phyloP scores from a whole-genome alignment of 257 asterid species.

The Solanum ossicruentum region DNA sequence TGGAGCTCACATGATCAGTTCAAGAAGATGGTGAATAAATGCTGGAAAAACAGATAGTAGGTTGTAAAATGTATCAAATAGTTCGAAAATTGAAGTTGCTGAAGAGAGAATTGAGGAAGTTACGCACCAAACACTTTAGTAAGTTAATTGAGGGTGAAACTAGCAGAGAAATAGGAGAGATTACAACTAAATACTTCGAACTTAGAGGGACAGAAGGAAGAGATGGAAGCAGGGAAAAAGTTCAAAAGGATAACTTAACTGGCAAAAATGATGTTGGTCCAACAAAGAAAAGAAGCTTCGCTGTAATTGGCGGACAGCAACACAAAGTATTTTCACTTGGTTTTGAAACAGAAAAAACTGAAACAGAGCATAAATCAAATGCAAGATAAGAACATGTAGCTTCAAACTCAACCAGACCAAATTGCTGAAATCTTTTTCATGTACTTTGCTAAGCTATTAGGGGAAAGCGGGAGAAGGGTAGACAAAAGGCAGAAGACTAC shows the following conservation, averaged over 20 bases:
- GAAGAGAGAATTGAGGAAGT: too few relatives aligned
- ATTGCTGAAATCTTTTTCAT: not conserved
- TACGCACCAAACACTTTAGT: too few relatives aligned
- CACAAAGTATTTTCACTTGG: not conserved
- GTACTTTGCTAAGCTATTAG: not conserved
- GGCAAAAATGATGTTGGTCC: not conserved
- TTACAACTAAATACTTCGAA: not conserved
- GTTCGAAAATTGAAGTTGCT: too few relatives aligned
- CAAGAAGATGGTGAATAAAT: too few relatives aligned
- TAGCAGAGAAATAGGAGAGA: not conserved
- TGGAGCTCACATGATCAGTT: too few relatives aligned
- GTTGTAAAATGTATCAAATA: too few relatives aligned
- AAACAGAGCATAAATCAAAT: not conserved
- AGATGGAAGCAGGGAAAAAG: not conserved
- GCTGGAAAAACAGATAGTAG: too few relatives aligned
- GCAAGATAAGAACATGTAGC: not conserved
- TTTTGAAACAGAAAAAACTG: not conserved
- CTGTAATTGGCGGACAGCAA: not conserved
- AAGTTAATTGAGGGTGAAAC: not conserved
- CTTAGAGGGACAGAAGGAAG: not conserved
- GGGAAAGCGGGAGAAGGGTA: not conserved
- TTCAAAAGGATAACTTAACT: too few relatives aligned
- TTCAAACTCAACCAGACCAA: not conserved
- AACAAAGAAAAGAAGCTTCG: not conserved
- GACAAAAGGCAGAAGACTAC: not conserved